Base-by-base conservation (phyloP, 495 filamentous ascomycete species). In the Staphylotrichum longicolle region DNA sequence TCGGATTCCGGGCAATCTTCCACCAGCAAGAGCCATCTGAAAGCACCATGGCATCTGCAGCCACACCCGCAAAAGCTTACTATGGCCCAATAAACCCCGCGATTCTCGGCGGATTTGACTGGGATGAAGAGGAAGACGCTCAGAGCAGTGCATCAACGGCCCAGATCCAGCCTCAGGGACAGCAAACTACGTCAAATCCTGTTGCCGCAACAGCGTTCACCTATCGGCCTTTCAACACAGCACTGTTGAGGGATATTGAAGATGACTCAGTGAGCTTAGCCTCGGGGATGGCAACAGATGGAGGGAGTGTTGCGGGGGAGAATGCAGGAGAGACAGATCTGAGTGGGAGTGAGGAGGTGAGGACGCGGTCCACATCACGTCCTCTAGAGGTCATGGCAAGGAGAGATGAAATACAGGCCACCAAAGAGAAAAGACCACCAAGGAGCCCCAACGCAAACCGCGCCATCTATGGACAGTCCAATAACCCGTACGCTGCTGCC, bases 11-110 rank as follows among this genome's bases (percentile, higher is more conserved):
- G 20, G 20, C 20, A 27, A 27, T 27, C 10, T 8, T 15, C 32
- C 40, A 14, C 33, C 14, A 52, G 2, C 15, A 15, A 12, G 3
- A 4, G n/a, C 33, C 8, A 20, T 39, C 44, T 4, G 45, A 5
- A 15, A 46, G 5, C 20, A 47, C 41, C 42, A 61, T 62, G 59
- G 47, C 48, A 9, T 58, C 50, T 15, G 41, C 47, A 9, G 34
- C 37, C 7, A 34, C 42, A 7, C 20, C 54, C 15, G 1, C 44
- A 8, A 58, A 20, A 20, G n/a, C 53, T 14, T 60, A 41, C 47
- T 67, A 67, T 37, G 51, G 59, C 34, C 49, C 61, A 2, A 34
- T 67, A 27, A 67, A 47, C n/a, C 54, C 54, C 2, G 41, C 45
- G 4, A 54, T 67, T 20, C 50, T 63, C 7, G 55, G 15, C 0